These are phyloP conservation scores for Saccharomycopsis babjevae DNA, from an alignment of 805 yeast genomes.

Conservation along the genomic window DNA sequence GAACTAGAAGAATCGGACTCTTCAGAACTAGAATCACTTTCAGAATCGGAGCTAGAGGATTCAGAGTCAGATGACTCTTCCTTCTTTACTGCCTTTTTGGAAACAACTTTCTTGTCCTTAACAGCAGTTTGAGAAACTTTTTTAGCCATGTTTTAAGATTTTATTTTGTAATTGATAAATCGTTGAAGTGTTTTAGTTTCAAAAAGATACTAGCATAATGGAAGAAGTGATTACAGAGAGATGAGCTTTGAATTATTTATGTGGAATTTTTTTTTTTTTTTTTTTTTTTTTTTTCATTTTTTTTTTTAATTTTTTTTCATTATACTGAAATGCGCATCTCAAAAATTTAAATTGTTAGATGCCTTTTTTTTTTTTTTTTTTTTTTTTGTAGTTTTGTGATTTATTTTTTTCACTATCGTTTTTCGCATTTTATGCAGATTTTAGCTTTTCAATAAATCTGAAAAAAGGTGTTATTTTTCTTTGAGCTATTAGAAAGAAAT, in stretches of 20 bases:
- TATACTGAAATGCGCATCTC: background rate
- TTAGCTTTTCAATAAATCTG: background rate
- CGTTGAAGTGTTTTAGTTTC: background rate
- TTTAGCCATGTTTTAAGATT: slow-evolving; percentile 10
- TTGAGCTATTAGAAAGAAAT: background rate
- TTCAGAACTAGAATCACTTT: slow-evolving; percentile 23
- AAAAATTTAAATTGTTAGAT: background rate
- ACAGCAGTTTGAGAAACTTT: slow-evolving; percentile 5
- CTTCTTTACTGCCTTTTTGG: slow-evolving; percentile 9
- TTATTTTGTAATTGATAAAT: background rate
- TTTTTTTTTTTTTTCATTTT: background rate
- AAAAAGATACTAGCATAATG: background rate
- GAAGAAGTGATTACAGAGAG: background rate
- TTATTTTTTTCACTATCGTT: background rate
- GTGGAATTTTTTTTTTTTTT: background rate
- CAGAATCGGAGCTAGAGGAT: slow-evolving; percentile 25
- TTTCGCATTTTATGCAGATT: background rate
- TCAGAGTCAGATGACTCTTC: slow-evolving; percentile 18
- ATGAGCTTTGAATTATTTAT: background rate
- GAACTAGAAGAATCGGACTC: slow-evolving; percentile 20
- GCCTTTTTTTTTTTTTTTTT: background rate
- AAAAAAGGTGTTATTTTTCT: background rate
- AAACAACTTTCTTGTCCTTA: slow-evolving; percentile 5
- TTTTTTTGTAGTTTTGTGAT: background rate
- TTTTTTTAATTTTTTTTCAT: background rate